Evolutionary conservation across 2,329 filamentous ascomycete genomes (phyloP), one percentile per base, ranked within the genome.

Genomic region (Botryotinia convoluta): DNA sequence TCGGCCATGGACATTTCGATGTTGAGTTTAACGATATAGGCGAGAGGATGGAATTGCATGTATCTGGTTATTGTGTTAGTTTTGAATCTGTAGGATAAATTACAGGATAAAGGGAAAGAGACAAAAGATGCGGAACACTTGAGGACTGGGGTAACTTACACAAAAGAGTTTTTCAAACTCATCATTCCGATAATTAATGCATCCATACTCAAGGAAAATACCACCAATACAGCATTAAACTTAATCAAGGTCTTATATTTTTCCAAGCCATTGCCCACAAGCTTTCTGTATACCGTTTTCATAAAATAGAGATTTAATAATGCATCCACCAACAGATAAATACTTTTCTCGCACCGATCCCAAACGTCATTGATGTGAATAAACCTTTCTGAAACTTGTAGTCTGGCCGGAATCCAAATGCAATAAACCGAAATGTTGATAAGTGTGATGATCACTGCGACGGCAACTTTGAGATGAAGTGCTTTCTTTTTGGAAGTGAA

Each of bases 261-360:
- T 14, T 77, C 79, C 12, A 84, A 77, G 0, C 70, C 70, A n/a
- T 72, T 72, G 7, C 60, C 60, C 2, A 85, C 79, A 3, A 85
- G 80, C 6, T 81, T 78, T 14, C 77, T 76, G 72, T 82, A 81
- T 35, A 85, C 83, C 6, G 80, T 83, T 22, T 76, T 77, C 4
- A 88, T 80, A 76, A 89, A 89, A 75, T 86, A 87, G 78, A 81
- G 84, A 73, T 88, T 89, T n/a, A 89, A 82, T 0, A 77, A 79
- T 1, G 82, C 85, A 73, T 89, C 87, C 10, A 88, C 82, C 1
- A 87, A 67, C 4, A 87, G 78, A 74, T 87, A 87, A 4, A 88
- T 80, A 1, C 84, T 82, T 74, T 89, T 89, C 22, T 86, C 86
- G 39, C 83, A 80, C 37, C 86, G 84, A 69, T 89, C 87, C 87